Evolutionary conservation across 495 filamentous ascomycete genomes (phyloP).

Genomic region (Cladorrhinum samala): DNA sequence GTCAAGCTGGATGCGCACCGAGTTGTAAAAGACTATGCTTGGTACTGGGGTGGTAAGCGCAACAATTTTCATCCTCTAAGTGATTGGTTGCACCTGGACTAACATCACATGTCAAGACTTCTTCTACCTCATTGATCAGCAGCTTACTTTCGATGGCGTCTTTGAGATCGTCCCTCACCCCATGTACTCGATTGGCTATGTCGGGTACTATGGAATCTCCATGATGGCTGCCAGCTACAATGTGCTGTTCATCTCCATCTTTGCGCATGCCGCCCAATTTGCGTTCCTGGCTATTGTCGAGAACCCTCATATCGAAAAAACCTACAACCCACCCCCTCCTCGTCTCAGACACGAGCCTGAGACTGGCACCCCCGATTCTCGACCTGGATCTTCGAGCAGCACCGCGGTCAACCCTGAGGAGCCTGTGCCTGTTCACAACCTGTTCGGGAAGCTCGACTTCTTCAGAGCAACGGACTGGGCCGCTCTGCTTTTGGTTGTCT

Average conservation of each 20-base stretch:
- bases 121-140: constrained; percentile 97
- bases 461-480: constrained; percentile 80
- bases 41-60: constrained; percentile 88
- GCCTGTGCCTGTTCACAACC: constrained; percentile 68
- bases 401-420: constrained; percentile 12
- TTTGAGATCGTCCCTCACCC: constrained; percentile 99
- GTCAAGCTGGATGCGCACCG: constrained; percentile 96
- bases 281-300: constrained; percentile 84
- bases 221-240: constrained; percentile 97
- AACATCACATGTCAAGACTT: constrained; percentile 59
- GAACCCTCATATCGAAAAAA: constrained; percentile 97
- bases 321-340: constrained; percentile 83
- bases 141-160: constrained; percentile 95
- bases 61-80: no score
- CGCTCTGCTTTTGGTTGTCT: constrained; percentile 64
- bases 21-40: constrained; percentile 99
- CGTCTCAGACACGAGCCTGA: constrained; percentile 48
- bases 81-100: no score
- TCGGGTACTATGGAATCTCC: constrained; percentile 97
- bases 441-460: constrained; percentile 83
- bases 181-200: constrained; percentile 98
- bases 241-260: constrained; percentile 90
- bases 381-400: constrained; percentile 10
- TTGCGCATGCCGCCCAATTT: constrained; percentile 92
- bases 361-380: constrained; percentile 29